phyloP scores from a whole-genome alignment of 306 rosid species.

The Vachellia pachyceras region DNA sequence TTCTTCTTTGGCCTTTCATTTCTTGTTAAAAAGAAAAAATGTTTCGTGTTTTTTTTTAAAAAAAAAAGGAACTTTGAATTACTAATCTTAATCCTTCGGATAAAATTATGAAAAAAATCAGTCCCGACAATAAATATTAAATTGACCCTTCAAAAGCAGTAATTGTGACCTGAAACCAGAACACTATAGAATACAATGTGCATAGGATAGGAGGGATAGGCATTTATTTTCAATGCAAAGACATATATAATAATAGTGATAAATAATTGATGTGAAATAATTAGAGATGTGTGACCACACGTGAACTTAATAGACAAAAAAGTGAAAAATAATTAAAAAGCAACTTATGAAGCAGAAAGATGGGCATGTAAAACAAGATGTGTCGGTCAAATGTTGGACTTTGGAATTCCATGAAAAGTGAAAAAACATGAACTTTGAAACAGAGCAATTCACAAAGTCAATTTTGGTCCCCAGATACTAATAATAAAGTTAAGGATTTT shows the following conservation, averaged over 20 bases:
- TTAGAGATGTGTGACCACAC: neutral
- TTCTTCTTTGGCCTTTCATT: no score
- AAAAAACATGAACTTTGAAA: neutral
- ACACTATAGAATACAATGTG: no score
- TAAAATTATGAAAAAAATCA: no score
- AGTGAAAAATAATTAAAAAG: neutral
- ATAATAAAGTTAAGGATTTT: no score
- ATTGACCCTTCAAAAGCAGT: no score
- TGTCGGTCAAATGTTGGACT: conserved; percentile 5
- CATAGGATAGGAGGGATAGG: neutral
- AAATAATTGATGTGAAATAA: neutral
- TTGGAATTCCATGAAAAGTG: no score
- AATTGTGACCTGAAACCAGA: no score
- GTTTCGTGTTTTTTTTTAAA: no score
- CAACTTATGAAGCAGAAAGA: neutral
- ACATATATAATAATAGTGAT: neutral
- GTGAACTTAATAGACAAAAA: neutral
- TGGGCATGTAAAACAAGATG: neutral
- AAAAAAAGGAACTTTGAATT: no score
- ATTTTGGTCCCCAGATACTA: neutral
- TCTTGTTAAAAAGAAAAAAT: no score
- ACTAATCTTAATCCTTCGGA: no score
- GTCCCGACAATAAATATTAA: no score
- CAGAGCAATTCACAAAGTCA: neutral
- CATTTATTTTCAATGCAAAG: neutral